phyloP scores from a whole-genome alignment of 192 early-diverging fungal species.

The Phlyctochytrium bullatum region DNA sequence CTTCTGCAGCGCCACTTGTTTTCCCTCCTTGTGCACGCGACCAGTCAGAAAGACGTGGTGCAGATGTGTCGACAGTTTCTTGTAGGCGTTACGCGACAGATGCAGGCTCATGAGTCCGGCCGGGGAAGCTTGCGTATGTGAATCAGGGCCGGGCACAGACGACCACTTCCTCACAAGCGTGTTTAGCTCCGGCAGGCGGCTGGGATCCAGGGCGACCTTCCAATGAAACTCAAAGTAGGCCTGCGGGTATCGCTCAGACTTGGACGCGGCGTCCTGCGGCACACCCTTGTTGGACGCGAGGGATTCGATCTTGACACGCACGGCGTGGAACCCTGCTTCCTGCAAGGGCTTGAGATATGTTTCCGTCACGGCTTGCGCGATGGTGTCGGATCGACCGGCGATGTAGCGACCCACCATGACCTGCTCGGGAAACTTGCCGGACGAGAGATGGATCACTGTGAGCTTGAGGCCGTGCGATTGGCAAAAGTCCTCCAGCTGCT shows the following conservation, averaged over 20 bases:
- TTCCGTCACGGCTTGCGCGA: background rate
- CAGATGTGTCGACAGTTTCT: background rate
- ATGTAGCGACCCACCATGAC: slow-evolving; percentile 7
- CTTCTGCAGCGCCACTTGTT: background rate
- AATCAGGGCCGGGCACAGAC: too few relatives aligned
- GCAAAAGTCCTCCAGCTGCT: background rate
- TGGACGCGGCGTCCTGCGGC: background rate
- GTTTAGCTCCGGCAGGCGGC: background rate
- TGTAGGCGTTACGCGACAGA: background rate
- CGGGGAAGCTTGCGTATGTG: too few relatives aligned
- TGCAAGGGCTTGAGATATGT: background rate
- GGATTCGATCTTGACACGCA: background rate
- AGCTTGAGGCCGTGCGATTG: background rate
- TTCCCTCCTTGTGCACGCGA: background rate
- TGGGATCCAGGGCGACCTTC: background rate
- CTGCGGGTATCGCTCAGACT: background rate
- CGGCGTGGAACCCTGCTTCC: background rate
- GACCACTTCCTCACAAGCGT: too few relatives aligned
- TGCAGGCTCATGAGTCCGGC: background rate
- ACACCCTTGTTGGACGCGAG: background rate
- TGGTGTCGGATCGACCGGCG: slow-evolving; percentile 1
- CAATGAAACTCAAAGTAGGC: slow-evolving; percentile 3
- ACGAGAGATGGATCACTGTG: background rate
- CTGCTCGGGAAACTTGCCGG: background rate
- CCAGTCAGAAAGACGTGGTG: background rate